Base-by-base conservation (phyloP, 2,329 filamentous ascomycete genomes). In the Pyricularia grisea region DNA sequence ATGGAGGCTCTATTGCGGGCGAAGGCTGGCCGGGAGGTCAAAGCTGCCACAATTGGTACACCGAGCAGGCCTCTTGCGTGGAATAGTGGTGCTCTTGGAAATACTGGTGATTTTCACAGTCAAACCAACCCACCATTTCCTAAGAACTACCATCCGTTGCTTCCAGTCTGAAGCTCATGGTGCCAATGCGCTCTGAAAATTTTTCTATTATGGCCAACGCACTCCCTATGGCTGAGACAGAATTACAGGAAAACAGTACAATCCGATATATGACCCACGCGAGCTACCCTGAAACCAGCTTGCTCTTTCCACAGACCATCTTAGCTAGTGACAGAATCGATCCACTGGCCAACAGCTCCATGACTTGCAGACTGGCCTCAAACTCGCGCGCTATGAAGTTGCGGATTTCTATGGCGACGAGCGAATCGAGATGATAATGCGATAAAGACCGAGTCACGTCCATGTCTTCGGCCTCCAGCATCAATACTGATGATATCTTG, bases 341-440 rank as follows among this genome's bases (percentile, higher is more conserved):
- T 2, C 83, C 83, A 71, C 82, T 84, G 9, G 81, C 83, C 63
- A 87, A 75, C 70, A 87, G 74, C 73, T 87, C 84, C 69, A 87
- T 75, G 0, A 87, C 84, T 74, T 87, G 83, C 73, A 86, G 74
- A 69, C 81, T 83, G 17, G 81, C 79, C 74, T 84, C 78, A 70
- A 83, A 79, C 74, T 83, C 81, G 69, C 81, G 79, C 17, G 80
- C 81, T 68, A 84, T 81, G 77, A 81, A 84, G 75, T 84, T 84
- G 25, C 83, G 80, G 68, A 84, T 77, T 75, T 84, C 82, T 66
- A 84, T 82, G 0, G 82, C 82, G 20, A 83, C 80, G 4, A 85
- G 78, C 3, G 82, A 84, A 74, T 84, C 82, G 10, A 84, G 77
- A 17, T 78, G 78, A 74, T 81, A 82, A 73, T 77, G 79, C 68